These are phyloP conservation scores for Rhypophila decipiens DNA, from an alignment of 495 filamentous ascomycete genomes.

Conservation along the genomic window DNA sequence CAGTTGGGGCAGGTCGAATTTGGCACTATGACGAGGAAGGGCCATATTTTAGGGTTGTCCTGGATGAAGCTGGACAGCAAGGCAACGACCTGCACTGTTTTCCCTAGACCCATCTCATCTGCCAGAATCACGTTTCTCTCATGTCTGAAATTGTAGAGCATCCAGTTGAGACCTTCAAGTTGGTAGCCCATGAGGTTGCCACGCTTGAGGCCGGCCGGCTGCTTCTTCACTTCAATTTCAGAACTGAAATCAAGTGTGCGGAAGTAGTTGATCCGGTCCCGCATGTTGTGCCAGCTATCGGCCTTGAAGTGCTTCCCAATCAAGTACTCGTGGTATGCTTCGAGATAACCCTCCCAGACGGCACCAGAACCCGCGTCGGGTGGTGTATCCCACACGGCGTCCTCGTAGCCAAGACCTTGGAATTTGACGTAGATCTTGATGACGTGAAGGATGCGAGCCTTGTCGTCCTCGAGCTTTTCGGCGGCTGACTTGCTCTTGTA, in stretches of 20 bases:
- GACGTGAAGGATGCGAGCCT: conserved; percentile 61
- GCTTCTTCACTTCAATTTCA: conserved; percentile 59
- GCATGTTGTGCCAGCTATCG: conserved; percentile 47
- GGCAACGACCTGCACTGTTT: conserved; percentile 91
- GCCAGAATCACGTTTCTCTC: conserved; percentile 87
- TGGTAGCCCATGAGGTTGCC: conserved; percentile 93
- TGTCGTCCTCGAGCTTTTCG: conserved; percentile 56
- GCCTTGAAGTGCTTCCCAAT: conserved; percentile 61
- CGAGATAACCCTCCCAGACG: conserved; percentile 73
- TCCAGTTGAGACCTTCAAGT: conserved; percentile 89
- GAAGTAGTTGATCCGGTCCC: conserved; percentile 54
- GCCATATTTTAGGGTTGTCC: conserved; percentile 72
- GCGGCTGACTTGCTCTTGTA: conserved; percentile 21
- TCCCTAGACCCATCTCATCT: conserved; percentile 98
- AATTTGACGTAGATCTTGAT: conserved; percentile 76
- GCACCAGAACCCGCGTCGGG: conserved; percentile 60
- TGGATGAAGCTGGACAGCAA: conserved; percentile 72
- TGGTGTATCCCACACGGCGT: conserved; percentile 81
- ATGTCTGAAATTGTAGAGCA: conserved; percentile 83
- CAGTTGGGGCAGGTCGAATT: conserved; percentile 96
- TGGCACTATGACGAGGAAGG: conserved; percentile 88
- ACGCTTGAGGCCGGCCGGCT: conserved; percentile 66
- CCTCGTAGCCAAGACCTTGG: conserved; percentile 91
- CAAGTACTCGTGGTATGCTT: conserved; percentile 80
- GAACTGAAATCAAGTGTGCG: conserved; percentile 58